A percentile compares a stretch with the other conserved stretches of the same genome.
These are phyloP conservation scores for Apophysomyces sp. DNA, from an alignment of 371 early-diverging fungal species.

Conservation along the genomic window DNA sequence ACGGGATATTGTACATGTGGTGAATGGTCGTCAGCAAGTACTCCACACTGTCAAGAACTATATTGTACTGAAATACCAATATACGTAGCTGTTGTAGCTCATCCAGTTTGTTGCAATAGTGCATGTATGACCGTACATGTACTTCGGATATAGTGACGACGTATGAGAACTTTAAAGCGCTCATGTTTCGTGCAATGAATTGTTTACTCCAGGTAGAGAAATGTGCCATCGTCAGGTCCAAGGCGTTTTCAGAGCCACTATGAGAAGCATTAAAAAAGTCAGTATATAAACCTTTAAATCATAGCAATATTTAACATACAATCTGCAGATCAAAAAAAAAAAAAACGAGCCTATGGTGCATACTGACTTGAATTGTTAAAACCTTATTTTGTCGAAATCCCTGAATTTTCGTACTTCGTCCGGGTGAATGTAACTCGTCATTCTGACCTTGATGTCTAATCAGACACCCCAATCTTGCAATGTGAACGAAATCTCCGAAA, in stretches of 20 bases:
- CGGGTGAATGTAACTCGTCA: no score
- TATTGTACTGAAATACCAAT: background rate
- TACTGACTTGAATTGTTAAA: no score
- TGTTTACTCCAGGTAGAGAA: background rate
- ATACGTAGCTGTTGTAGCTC: background rate
- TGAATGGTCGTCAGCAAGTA: background rate
- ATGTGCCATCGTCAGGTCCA: background rate
- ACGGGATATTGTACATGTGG: background rate
- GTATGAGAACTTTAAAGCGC: background rate
- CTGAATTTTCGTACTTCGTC: no score
- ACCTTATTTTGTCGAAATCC: no score
- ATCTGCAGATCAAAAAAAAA: background rate
- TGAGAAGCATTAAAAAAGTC: background rate
- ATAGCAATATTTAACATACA: background rate
- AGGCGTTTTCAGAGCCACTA: background rate
- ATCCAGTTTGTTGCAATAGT: background rate
- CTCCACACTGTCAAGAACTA: background rate
- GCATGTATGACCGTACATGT: background rate
- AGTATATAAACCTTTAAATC: background rate
- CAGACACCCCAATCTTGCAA: no score
- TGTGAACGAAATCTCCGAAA: no score
- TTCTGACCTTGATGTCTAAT: no score
- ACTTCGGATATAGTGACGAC: background rate
- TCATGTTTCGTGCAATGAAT: background rate
- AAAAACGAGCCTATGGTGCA: no score